These are phyloP conservation scores for Leccinellum albellum DNA, from an alignment of 768 basidiomycete species.

Conservation along the genomic window DNA sequence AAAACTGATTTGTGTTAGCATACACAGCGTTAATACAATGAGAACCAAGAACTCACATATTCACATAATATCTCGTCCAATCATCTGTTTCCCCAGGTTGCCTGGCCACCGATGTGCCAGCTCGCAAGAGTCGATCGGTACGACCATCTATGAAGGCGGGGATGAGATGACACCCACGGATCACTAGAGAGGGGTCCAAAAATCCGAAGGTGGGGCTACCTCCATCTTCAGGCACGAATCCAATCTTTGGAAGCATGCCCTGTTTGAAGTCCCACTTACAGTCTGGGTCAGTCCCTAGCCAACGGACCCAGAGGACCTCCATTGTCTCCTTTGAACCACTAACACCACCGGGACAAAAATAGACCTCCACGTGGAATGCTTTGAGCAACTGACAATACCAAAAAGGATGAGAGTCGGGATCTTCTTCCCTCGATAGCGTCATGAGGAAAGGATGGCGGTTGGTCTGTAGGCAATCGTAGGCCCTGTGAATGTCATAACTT, in stretches of 20 bases:
- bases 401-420: neutral
- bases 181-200: too few species aligned
- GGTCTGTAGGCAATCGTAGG: neutral
- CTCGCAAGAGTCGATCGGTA: too few species aligned
- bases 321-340: neutral
- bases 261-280: neutral
- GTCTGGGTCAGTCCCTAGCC: neutral
- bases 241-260: neutral
- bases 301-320: conserved; percentile 1
- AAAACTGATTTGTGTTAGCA: too few species aligned
- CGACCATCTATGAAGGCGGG: too few species aligned
- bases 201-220: too few species aligned
- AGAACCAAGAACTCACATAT: too few species aligned
- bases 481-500: neutral
- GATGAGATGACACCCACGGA: too few species aligned
- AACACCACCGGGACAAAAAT: neutral
- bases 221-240: neutral
- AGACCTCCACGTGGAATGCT: neutral
- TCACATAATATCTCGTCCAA: too few species aligned
- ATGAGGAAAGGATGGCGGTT: neutral
- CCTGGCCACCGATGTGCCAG: too few species aligned
- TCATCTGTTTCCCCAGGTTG: too few species aligned
- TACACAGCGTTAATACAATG: too few species aligned
- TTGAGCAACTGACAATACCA: neutral
- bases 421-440: neutral